Conservation (phyloP, 495 filamentous ascomycete genomes). For the Rhypophila decipiens region DNA sequence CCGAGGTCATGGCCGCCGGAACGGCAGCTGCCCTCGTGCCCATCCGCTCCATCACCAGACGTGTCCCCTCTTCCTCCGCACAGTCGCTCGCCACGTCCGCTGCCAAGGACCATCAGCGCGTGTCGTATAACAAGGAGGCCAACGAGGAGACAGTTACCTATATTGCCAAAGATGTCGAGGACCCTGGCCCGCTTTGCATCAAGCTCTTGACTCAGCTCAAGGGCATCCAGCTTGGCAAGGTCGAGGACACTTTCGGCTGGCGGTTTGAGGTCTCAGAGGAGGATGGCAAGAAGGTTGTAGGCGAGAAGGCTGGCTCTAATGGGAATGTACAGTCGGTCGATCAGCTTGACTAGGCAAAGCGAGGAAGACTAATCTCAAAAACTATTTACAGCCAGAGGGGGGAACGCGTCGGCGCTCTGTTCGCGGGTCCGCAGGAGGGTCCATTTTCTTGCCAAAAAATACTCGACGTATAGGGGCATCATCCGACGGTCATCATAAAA, state of each 20-base stretch:
- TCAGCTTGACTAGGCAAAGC: constrained; percentile 34
- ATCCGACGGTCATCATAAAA: too few species aligned
- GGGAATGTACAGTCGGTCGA: constrained; percentile 26
- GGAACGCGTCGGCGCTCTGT: too few species aligned
- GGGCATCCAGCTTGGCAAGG: constrained; percentile 75
- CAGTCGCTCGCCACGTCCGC: constrained; percentile 24
- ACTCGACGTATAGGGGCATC: too few species aligned
- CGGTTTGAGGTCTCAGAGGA: constrained; percentile 46
- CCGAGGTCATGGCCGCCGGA: constrained; percentile 84
- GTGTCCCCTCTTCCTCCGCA: constrained; percentile 33
- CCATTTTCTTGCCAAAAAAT: too few species aligned
- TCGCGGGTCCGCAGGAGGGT: too few species aligned
- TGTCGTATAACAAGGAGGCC: constrained; percentile 21
- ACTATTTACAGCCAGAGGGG: too few species aligned
- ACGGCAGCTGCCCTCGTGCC: constrained; percentile 91
- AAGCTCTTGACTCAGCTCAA: constrained; percentile 70
- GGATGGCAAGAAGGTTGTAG: constrained; percentile 34
- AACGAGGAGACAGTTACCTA: constrained; percentile 61
- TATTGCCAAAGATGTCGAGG: constrained; percentile 51
- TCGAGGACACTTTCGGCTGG: constrained; percentile 75
- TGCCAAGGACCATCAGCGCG: constrained; percentile 23
- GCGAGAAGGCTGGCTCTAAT: constrained; percentile 11
- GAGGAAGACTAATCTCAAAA: too few species aligned
- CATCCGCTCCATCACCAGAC: constrained; percentile 77
- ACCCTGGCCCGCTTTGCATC: constrained; percentile 62